A percentile compares a stretch with the other conserved stretches of the same genome.
phyloP scores from a whole-genome alignment of 163 green algal genomes.

The Scenedesmus sp. region DNA sequence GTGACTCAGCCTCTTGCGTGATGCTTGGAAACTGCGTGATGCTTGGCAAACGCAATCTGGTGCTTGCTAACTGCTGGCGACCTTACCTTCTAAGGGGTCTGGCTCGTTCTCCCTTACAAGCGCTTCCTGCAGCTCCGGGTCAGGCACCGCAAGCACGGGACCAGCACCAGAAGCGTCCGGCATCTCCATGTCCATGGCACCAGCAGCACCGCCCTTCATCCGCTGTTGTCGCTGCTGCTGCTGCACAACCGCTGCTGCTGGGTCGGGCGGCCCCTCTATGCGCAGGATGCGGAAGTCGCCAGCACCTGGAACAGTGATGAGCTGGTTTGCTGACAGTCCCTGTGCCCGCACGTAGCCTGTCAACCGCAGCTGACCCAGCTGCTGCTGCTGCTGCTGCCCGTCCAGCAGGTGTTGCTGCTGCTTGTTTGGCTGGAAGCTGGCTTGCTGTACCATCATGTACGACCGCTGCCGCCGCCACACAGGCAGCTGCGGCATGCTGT shows the following conservation, averaged over 20 bases:
- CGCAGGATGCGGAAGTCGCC: slow-evolving; percentile 87
- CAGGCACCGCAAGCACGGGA: slow-evolving; percentile 51
- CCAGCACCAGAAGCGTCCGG: slow-evolving; percentile 19
- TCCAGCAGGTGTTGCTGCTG: too few species aligned
- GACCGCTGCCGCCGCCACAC: slow-evolving; percentile 85
- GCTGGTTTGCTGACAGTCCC: slow-evolving; percentile 84
- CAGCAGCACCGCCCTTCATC: slow-evolving; percentile 4
- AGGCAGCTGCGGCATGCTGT: slow-evolving; percentile 66
- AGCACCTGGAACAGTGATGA: slow-evolving; percentile 82
- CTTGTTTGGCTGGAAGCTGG: slow-evolving; percentile 53
- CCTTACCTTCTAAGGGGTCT: slow-evolving; percentile 46
- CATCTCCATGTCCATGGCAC: slow-evolving; percentile 59
- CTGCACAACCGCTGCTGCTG: slow-evolving; percentile 25
- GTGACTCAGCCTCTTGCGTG: too few species aligned
- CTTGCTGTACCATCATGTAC: slow-evolving; percentile 78
- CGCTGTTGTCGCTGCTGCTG: slow-evolving; percentile 36
- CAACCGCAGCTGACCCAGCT: slow-evolving; percentile 72
- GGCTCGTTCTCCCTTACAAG: slow-evolving; percentile 80
- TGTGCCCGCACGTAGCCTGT: slow-evolving; percentile 79
- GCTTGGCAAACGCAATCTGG: not conserved
- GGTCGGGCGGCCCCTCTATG: slow-evolving; percentile 65
- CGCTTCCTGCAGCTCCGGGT: slow-evolving; percentile 55
- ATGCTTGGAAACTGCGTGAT: too few species aligned
- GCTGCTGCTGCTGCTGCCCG: slow-evolving; percentile 41
- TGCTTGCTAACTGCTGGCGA: not conserved